These are phyloP conservation scores for Heimioporus retisporus DNA, from an alignment of 1,284 basidiomycete genomes.

Conservation along the genomic window DNA sequence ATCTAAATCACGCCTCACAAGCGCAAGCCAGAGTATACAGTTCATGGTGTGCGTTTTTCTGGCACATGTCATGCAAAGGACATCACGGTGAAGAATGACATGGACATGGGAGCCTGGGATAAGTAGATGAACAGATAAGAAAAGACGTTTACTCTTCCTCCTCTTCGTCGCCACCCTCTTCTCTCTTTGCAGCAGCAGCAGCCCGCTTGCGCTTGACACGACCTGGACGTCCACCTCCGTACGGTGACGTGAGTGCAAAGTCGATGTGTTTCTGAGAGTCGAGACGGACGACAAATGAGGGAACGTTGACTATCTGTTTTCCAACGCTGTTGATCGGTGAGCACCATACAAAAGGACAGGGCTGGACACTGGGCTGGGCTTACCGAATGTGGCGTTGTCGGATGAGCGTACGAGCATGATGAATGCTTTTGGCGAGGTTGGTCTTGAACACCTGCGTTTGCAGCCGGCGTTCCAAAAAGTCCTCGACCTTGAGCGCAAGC, in stretches of 20 bases:
- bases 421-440: conserved; percentile 98
- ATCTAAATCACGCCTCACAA: neutral
- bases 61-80: conserved; percentile 41
- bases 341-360: no score
- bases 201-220: conserved; percentile 99
- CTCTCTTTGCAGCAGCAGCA: conserved; percentile 92
- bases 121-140: conserved; percentile 28
- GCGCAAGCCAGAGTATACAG: conserved; percentile 17
- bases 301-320: conserved; percentile 99
- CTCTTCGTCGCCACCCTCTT: conserved; percentile 90
- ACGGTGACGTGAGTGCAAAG: conserved; percentile 98
- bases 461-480: conserved; percentile 99
- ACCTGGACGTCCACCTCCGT: conserved; percentile 96
- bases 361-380: conserved; percentile 29
- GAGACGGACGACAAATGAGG: conserved; percentile 98
- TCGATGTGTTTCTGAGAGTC: conserved; percentile 99
- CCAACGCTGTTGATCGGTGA: conserved; percentile 75
- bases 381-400: conserved; percentile 97
- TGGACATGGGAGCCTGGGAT: conserved; percentile 36
- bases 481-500: conserved; percentile 98
- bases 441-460: conserved; percentile 99
- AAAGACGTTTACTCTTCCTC: conserved; percentile 80
- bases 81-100: conserved; percentile 40
- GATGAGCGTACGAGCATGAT: conserved; percentile 99
- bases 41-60: conserved; percentile 36